Conservation (phyloP, 1,284 basidiomycete species). For the Phylloporus gajari region DNA sequence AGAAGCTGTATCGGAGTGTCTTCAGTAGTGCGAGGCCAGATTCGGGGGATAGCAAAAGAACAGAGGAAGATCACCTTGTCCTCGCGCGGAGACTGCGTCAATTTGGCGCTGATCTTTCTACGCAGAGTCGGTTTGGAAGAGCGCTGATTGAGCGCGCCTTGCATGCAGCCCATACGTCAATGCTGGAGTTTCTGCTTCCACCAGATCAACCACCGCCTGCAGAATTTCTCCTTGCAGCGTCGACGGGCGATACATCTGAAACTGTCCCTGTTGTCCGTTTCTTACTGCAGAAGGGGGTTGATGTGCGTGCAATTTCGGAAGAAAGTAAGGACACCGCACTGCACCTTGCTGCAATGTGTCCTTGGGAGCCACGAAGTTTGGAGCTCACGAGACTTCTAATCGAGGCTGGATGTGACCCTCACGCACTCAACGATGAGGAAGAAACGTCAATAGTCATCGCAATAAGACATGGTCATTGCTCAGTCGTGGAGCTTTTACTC, state of each 20-base stretch:
- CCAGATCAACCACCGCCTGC: background rate
- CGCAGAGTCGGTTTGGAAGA: background rate
- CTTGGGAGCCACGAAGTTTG: slow-evolving; percentile 4
- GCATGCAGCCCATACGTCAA: background rate
- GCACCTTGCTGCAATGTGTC: background rate
- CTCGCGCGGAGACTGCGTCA: background rate
- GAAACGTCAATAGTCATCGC: background rate
- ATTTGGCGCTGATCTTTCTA: slow-evolving; percentile 5
- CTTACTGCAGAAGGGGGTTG: background rate
- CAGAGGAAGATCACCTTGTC: background rate
- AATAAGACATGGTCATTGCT: background rate
- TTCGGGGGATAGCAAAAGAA: background rate
- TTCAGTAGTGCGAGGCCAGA: slow-evolving; percentile 8
- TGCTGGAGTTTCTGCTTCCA: slow-evolving; percentile 4
- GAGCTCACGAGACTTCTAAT: slow-evolving; percentile 1
- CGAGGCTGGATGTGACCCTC: slow-evolving; percentile 6
- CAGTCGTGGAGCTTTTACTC: background rate
- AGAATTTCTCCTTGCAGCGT: background rate
- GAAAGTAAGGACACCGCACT: background rate
- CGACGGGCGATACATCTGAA: background rate
- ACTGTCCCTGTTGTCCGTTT: background rate
- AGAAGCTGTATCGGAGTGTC: slow-evolving; percentile 1
- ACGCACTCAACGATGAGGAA: background rate
- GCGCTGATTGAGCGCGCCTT: background rate
- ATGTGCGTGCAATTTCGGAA: background rate